phyloP scores from a whole-genome alignment of 179 eudicot genomes.

The Actinidia arguta region DNA sequence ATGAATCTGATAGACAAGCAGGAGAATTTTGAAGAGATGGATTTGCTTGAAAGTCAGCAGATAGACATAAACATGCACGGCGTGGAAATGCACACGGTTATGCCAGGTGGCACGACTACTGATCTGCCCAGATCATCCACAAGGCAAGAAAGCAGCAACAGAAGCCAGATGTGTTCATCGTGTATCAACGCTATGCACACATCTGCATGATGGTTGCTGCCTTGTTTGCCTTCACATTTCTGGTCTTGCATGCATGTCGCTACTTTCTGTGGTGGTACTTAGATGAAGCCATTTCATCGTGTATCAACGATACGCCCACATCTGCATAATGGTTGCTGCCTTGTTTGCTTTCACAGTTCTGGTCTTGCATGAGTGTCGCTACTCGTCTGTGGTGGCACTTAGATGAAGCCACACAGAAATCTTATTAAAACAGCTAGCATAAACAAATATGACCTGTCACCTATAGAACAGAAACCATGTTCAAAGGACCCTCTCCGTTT shows the following conservation, averaged over 20 bases:
- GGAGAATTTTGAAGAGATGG: conserved; percentile 14
- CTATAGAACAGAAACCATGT: too few relatives aligned
- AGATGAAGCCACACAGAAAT: too few relatives aligned
- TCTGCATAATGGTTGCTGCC: too few relatives aligned
- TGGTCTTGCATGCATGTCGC: conserved; percentile 22
- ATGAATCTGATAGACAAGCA: conserved; percentile 12
- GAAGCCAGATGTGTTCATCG: conserved; percentile 12
- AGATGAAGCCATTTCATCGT: not conserved
- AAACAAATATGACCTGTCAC: too few relatives aligned
- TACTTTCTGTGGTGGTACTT: not conserved
- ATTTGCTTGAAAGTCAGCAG: conserved; percentile 3
- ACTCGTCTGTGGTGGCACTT: too few relatives aligned
- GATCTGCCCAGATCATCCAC: too few relatives aligned
- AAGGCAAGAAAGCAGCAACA: not conserved
- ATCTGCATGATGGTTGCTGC: not conserved
- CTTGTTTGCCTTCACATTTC: conserved; percentile 13
- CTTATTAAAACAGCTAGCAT: too few relatives aligned
- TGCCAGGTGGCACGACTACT: not conserved
- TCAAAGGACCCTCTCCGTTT: too few relatives aligned
- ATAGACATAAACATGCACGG: not conserved
- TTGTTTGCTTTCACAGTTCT: too few relatives aligned
- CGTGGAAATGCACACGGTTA: not conserved
- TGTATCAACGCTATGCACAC: conserved; percentile 9
- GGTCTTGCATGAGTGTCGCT: too few relatives aligned
- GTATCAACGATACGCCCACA: too few relatives aligned